A percentile compares a stretch with the other conserved stretches of the same genome.
Conservation (phyloP, 176 grass and related monocot genomes). For the Raddia guianensis region DNA sequence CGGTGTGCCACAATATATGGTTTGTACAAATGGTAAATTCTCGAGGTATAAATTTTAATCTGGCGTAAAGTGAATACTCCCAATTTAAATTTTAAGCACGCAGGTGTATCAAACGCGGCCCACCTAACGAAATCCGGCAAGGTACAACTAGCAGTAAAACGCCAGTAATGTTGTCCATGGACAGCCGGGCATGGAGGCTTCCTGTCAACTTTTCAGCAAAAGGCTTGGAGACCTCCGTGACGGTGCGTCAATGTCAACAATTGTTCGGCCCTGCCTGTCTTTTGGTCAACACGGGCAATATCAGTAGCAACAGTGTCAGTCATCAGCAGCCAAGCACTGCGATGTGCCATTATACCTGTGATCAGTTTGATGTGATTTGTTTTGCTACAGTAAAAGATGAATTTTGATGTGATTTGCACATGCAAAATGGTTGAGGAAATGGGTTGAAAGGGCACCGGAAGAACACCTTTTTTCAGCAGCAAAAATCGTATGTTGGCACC, state of each 20-base stretch:
- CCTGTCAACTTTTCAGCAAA: no score
- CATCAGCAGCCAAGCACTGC: no score
- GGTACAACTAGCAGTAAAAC: neutral
- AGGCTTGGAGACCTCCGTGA: neutral
- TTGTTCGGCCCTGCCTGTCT: neutral
- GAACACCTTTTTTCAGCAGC: neutral
- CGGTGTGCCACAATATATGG: no score
- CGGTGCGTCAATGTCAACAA: neutral
- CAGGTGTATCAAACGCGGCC: conserved; percentile 24
- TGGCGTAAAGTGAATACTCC: no score
- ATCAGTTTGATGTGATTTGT: neutral
- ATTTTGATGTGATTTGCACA: neutral
- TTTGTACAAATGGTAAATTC: no score
- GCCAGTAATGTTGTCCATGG: neutral
- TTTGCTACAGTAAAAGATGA: no score
- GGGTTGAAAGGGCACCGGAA: neutral
- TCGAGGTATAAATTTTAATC: no score
- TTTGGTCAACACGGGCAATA: neutral
- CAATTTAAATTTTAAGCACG: neutral
- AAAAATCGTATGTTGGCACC: neutral
- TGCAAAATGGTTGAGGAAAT: neutral
- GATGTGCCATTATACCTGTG: no score
- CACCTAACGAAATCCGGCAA: conserved; percentile 23
- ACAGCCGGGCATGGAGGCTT: conserved; percentile 24
- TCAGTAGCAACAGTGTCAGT: neutral